These are phyloP conservation scores for Yamadazyma sp. DNA, from an alignment of 805 yeast genomes.

Conservation along the genomic window DNA sequence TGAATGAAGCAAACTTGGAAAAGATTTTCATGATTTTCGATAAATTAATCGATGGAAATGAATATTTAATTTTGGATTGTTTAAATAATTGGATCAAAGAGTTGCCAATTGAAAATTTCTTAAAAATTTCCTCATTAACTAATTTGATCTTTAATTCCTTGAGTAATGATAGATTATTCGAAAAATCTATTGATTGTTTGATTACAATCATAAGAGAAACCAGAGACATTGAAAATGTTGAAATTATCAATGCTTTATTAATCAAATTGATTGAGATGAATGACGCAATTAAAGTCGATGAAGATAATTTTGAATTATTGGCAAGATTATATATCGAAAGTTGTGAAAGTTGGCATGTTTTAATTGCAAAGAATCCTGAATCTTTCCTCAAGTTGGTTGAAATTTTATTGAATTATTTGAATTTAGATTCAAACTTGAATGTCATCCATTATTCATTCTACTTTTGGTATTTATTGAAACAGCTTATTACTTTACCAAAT, in stretches of 20 bases:
- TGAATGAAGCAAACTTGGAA: slow-evolving; percentile 54
- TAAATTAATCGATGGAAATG: slow-evolving; percentile 38
- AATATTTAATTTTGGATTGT: slow-evolving; percentile 57
- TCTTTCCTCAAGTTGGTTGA: slow-evolving; percentile 61
- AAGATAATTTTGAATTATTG: slow-evolving; percentile 65
- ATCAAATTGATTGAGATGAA: slow-evolving; percentile 64
- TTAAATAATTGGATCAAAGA: slow-evolving; percentile 90
- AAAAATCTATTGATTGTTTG: slow-evolving; percentile 83
- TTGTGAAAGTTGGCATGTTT: slow-evolving; percentile 92
- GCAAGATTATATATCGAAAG: slow-evolving; percentile 85
- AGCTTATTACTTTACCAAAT: slow-evolving; percentile 58
- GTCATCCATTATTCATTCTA: slow-evolving; percentile 86
- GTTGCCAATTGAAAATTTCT: slow-evolving; percentile 68
- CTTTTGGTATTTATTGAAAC: slow-evolving; percentile 85
- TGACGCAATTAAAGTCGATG: slow-evolving; percentile 52
- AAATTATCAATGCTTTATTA: slow-evolving; percentile 62
- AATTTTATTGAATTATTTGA: slow-evolving; percentile 66
- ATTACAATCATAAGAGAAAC: slow-evolving; percentile 80
- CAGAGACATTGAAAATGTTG: slow-evolving; percentile 63
- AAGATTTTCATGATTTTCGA: slow-evolving; percentile 64
- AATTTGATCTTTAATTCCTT: slow-evolving; percentile 58
- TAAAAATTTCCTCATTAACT: slow-evolving; percentile 62
- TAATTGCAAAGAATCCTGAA: slow-evolving; percentile 71
- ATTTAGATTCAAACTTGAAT: slow-evolving; percentile 80
- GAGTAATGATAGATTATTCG: slow-evolving; percentile 70